Percentiles rank a stretch among this genome's conserved stretches.
These are phyloP conservation scores for Termitomyces titanicus DNA, from an alignment of 768 basidiomycete genomes.

Conservation along the genomic window DNA sequence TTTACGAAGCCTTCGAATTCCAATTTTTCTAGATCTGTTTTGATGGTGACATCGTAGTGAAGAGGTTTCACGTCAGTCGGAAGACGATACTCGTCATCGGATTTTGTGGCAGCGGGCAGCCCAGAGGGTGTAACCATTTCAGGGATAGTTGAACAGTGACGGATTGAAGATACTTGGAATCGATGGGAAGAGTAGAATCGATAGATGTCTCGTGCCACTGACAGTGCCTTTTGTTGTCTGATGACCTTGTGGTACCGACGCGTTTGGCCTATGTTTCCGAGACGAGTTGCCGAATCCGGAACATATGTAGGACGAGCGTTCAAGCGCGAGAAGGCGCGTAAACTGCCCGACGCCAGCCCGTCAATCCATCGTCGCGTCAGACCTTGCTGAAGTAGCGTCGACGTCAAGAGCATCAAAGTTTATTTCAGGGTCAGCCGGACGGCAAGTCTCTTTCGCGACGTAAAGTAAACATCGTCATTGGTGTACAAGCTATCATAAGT, in stretches of 20 bases:
- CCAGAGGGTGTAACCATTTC: slow-evolving; percentile 25
- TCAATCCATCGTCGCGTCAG: slow-evolving; percentile 11
- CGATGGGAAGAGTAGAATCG: slow-evolving; percentile 14
- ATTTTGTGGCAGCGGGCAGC: slow-evolving; percentile 13
- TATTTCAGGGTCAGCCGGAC: slow-evolving; percentile 4
- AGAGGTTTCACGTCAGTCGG: slow-evolving; percentile 63
- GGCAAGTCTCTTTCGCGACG: background rate
- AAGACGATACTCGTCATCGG: slow-evolving; percentile 52
- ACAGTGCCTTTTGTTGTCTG: slow-evolving; percentile 7
- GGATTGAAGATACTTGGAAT: slow-evolving; percentile 10
- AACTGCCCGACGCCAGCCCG: background rate
- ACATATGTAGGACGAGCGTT: background rate
- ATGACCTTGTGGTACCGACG: slow-evolving; percentile 14
- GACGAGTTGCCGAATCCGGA: slow-evolving; percentile 5
- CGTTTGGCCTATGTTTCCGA: slow-evolving; percentile 6
- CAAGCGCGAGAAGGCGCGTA: background rate
- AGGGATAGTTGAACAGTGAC: slow-evolving; percentile 15
- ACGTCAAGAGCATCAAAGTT: slow-evolving; percentile 15
- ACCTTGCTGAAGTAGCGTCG: slow-evolving; percentile 10
- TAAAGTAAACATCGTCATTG: background rate
- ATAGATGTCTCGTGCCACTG: slow-evolving; percentile 9
- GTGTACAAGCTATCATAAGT: background rate
- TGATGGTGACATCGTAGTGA: slow-evolving; percentile 78
- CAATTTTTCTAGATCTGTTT: slow-evolving; percentile 77
- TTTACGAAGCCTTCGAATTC: slow-evolving; percentile 76